Conservation (phyloP, 2,329 filamentous ascomycete genomes). For the Orbilia ellipsospora region DNA sequence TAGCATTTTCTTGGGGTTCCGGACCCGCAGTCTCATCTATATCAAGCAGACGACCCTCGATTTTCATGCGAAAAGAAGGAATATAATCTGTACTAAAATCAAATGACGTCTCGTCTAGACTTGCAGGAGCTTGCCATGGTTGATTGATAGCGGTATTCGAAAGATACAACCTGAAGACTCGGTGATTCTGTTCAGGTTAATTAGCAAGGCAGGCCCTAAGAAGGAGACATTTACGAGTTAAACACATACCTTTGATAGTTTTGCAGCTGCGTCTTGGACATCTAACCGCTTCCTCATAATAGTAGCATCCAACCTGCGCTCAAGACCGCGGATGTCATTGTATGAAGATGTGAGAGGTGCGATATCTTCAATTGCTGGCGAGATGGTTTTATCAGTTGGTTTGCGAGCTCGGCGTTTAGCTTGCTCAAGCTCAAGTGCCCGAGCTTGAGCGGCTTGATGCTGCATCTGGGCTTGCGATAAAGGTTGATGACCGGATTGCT, state of each 20-base stretch:
- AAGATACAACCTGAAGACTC: conserved; percentile 91
- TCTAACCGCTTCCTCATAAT: conserved; percentile 95
- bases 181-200: conserved; percentile 70
- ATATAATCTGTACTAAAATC: conserved; percentile 82
- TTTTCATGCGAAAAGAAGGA: conserved; percentile 87
- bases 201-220: conserved; percentile 7
- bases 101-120: conserved; percentile 67
- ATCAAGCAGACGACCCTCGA: conserved; percentile 85
- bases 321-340: conserved; percentile 82
- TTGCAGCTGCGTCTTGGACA: conserved; percentile 81
- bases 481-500: conserved; percentile 52
- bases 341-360: conserved; percentile 86
- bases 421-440: conserved; percentile 66
- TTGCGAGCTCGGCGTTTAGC: conserved; percentile 85
- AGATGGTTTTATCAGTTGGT: conserved; percentile 93
- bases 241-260: conserved; percentile 71
- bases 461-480: conserved; percentile 57
- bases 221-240: background rate
- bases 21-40: conserved; percentile 66
- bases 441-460: conserved; percentile 56
- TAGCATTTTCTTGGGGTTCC: background rate
- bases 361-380: conserved; percentile 85
- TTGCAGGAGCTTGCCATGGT: conserved; percentile 85
- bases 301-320: conserved; percentile 87
- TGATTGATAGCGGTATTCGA: conserved; percentile 95